These are phyloP conservation scores for Triticum dicoccoides DNA, from an alignment of 176 grass and related monocot genomes.

Conservation along the genomic window DNA sequence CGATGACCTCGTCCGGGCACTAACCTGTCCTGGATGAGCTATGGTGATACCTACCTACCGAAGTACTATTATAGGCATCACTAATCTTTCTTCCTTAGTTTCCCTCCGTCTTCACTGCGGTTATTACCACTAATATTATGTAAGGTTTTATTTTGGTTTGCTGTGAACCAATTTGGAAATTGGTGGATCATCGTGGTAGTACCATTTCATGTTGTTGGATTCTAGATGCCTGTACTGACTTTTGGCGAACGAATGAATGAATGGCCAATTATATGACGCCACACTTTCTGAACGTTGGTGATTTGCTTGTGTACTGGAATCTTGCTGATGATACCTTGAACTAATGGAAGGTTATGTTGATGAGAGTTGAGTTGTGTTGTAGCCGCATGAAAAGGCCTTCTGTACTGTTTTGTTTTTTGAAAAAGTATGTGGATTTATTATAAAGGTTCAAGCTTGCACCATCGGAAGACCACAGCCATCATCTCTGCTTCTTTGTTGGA, in stretches of 20 bases:
- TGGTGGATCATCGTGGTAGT: neutral
- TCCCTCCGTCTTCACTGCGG: neutral
- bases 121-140: neutral
- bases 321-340: neutral
- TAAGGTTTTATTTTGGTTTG: neutral
- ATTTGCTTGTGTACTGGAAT: neutral
- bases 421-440: too few species aligned
- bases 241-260: neutral
- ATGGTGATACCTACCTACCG: slow-evolving; percentile 24
- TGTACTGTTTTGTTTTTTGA: neutral
- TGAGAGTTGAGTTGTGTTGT: neutral
- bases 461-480: too few species aligned
- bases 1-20: slow-evolving; percentile 34
- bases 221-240: neutral
- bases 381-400: neutral
- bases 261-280: neutral
- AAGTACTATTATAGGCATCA: slow-evolving; percentile 13
- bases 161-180: neutral
- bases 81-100: neutral
- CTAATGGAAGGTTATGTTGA: neutral
- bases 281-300: neutral
- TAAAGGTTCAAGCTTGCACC: too few species aligned
- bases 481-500: too few species aligned
- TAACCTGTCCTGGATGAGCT: slow-evolving; percentile 29
- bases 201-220: neutral